Evolutionary conservation across 2,329 filamentous ascomycete genomes (phyloP).

Genomic region (Trichoderma atroviride): DNA sequence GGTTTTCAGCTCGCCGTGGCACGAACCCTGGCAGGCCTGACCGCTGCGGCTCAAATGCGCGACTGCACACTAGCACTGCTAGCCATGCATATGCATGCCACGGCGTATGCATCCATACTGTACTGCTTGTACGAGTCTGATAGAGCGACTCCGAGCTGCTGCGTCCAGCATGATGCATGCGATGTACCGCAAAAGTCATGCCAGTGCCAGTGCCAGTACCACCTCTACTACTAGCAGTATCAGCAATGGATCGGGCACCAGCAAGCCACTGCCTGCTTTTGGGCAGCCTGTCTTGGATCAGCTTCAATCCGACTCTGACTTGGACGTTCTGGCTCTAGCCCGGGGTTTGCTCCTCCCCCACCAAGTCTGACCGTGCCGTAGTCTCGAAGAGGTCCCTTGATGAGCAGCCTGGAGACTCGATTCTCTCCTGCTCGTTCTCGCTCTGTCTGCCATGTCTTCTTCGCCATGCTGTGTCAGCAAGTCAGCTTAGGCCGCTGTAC

Average conservation of each 20-base stretch:
- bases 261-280: background rate
- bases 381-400: slow-evolving; percentile 12
- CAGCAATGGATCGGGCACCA: slow-evolving; percentile 16
- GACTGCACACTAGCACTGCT: background rate
- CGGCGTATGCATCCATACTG: background rate
- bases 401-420: background rate
- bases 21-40: slow-evolving; percentile 11
- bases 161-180: background rate
- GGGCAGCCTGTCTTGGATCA: slow-evolving; percentile 8
- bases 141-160: slow-evolving; percentile 1
- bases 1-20: slow-evolving; percentile 24
- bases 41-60: slow-evolving; percentile 17
- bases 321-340: background rate
- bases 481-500: slow-evolving; percentile 18
- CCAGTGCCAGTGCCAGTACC: no score
- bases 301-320: slow-evolving; percentile 15
- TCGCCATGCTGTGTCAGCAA: slow-evolving; percentile 9
- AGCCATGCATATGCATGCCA: slow-evolving; percentile 12
- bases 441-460: background rate
- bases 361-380: slow-evolving; percentile 15
- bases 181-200: background rate
- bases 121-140: background rate
- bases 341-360: slow-evolving; percentile 1
- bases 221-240: background rate
- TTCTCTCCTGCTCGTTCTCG: background rate